Conservation (phyloP, 2,329 filamentous ascomycete genomes). For the Apiospora koreana region DNA sequence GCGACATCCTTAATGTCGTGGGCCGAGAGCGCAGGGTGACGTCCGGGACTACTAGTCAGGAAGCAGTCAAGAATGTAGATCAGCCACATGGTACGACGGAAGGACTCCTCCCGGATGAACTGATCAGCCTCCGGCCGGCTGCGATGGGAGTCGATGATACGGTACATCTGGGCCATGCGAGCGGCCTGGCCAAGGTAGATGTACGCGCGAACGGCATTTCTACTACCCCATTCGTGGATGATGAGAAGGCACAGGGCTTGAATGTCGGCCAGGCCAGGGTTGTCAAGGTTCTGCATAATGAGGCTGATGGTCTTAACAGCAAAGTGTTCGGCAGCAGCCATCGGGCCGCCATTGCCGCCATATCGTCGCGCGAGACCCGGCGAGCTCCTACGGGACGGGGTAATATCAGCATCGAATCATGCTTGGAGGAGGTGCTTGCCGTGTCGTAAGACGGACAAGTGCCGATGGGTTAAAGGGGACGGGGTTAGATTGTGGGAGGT, state of each 20-base stretch:
- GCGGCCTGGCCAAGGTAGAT: slow-evolving; percentile 63
- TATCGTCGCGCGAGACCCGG: slow-evolving; percentile 58
- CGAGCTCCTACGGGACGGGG: slow-evolving; percentile 47
- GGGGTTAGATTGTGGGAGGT: slow-evolving; percentile 11
- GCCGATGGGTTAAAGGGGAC: slow-evolving; percentile 3
- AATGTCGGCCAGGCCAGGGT: slow-evolving; percentile 61
- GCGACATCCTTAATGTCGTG: slow-evolving; percentile 57
- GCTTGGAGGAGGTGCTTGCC: not conserved
- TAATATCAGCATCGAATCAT: slow-evolving; percentile 1
- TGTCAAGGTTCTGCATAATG: slow-evolving; percentile 60
- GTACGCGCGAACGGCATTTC: slow-evolving; percentile 64
- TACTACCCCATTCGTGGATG: slow-evolving; percentile 64
- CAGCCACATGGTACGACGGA: slow-evolving; percentile 62
- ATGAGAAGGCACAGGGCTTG: slow-evolving; percentile 62
- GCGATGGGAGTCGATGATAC: slow-evolving; percentile 58
- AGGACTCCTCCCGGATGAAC: slow-evolving; percentile 62
- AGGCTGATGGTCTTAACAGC: slow-evolving; percentile 57
- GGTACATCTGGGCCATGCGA: slow-evolving; percentile 67
- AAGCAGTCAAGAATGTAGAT: slow-evolving; percentile 66
- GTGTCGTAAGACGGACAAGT: not conserved
- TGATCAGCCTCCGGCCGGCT: slow-evolving; percentile 53
- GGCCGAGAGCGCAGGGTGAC: slow-evolving; percentile 55
- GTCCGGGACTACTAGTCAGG: slow-evolving; percentile 61
- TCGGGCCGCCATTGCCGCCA: slow-evolving; percentile 52
- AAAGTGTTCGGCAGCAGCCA: slow-evolving; percentile 59